Conservation (phyloP, 2,329 filamentous ascomycete species). For the Pezicula carpinea region DNA sequence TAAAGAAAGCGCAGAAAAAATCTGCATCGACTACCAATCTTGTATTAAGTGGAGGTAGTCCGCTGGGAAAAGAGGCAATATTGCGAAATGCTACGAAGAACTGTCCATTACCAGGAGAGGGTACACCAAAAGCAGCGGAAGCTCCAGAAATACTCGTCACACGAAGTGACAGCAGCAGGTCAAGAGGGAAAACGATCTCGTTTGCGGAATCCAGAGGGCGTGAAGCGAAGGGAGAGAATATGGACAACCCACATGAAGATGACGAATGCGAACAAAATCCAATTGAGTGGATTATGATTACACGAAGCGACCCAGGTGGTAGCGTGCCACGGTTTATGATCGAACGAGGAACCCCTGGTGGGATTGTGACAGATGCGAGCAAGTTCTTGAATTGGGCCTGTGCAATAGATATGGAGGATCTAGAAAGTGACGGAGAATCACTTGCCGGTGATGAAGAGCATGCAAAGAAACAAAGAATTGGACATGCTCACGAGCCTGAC, state of each 20-base stretch:
- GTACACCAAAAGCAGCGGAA: slow-evolving; percentile 8
- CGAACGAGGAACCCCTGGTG: slow-evolving; percentile 62
- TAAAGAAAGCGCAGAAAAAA: slow-evolving; percentile 38
- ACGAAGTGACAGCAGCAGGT: slow-evolving; percentile 17
- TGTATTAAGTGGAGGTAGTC: slow-evolving; percentile 30
- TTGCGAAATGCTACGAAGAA: slow-evolving; percentile 35
- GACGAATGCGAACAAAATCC: slow-evolving; percentile 54
- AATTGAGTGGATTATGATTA: slow-evolving; percentile 74
- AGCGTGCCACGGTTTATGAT: slow-evolving; percentile 70
- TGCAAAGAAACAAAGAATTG: slow-evolving; percentile 16
- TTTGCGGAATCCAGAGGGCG: slow-evolving; percentile 34
- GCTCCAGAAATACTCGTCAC: slow-evolving; percentile 16
- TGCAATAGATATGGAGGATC: slow-evolving; percentile 29
- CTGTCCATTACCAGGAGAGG: slow-evolving; percentile 1
- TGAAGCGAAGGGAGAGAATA: slow-evolving; percentile 31
- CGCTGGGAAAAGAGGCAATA: slow-evolving; percentile 37
- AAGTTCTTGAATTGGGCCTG: slow-evolving; percentile 70
- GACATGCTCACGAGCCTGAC: slow-evolving; percentile 6
- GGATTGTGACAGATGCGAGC: slow-evolving; percentile 59
- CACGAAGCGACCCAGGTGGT: slow-evolving; percentile 67
- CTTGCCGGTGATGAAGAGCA: slow-evolving; percentile 5
- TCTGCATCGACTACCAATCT: slow-evolving; percentile 40
- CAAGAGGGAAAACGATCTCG: slow-evolving; percentile 36
- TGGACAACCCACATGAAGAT: slow-evolving; percentile 28
- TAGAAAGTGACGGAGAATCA: slow-evolving; percentile 20